Evolutionary conservation across 2,329 filamentous ascomycete species (phyloP), one percentile per base, ranked within the genome.

Genomic region (Botrytis pseudocinerea): DNA sequence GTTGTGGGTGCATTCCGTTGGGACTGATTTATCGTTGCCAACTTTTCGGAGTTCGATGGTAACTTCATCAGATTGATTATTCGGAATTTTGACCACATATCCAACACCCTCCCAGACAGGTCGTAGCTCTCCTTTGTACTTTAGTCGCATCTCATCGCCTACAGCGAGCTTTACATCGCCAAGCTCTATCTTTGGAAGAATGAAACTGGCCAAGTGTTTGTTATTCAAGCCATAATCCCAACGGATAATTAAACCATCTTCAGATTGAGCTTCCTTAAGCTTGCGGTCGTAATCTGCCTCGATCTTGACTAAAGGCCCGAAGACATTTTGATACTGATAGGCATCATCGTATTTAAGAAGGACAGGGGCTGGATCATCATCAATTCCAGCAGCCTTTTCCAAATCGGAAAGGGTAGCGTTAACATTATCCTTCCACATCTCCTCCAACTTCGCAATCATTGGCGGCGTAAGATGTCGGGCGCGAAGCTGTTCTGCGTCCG

Each of bases 241-340:
- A 72, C 93, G 92, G 74, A 99, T 94, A 59, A 95, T 89, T 59
- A 99, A 85, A n/a, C 93, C 93, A 83, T 99, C 96, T 83, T 99
- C 96, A 2, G 94, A 97, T 82, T 99, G 96, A 0, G 95, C 94
- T 82, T 99, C 96, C 84, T 99, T 99, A 78, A 99, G 87, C 84
- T 99, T 98, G 83, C 97, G 95, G 83, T 99, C 96, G 81, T 99
- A 99, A 83, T 99, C 96, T 61, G 96, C 97, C 82, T 99, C 96
- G 83, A 99, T 99, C 85, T 98, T 99, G 79, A 99, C 97, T 22
- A 99, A 87, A 0, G 96, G 96, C 0, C 96, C 96, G 82, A 99
- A 99, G 48, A 98, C 96, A 80, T 98, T 99, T 83, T 99, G 96
- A 79, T 99, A 99, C 80, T 99, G 95, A 82, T 94, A 99, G 0